These are phyloP conservation scores for Berberis vulgaris DNA, from an alignment of 164 flowering plant species.

Conservation along the genomic window DNA sequence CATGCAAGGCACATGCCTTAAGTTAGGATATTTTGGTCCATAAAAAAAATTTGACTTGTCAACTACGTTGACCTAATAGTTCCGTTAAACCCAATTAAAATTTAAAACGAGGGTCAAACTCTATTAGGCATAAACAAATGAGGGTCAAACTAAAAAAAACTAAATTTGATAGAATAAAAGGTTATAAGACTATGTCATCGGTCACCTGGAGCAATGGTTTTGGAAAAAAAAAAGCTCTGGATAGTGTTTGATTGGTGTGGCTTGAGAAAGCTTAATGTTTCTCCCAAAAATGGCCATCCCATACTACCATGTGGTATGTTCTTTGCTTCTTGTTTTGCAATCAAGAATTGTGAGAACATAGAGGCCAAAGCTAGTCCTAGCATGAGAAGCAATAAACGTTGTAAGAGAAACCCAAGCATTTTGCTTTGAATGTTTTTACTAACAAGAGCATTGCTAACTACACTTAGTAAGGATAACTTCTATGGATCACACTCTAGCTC, in stretches of 20 bases:
- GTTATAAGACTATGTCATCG: neutral
- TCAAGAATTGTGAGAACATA: slow-evolving; percentile 11
- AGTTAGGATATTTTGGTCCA: too few relatives aligned
- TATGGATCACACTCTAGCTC: neutral
- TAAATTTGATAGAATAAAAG: too few relatives aligned
- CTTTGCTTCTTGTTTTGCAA: slow-evolving; percentile 14
- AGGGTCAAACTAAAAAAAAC: too few relatives aligned
- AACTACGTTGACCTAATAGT: too few relatives aligned
- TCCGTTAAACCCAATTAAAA: too few relatives aligned
- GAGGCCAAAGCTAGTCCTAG: slow-evolving; percentile 18
- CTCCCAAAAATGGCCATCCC: slow-evolving; percentile 76
- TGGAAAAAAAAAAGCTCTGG: slow-evolving; percentile 38
- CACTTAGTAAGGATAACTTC: too few relatives aligned
- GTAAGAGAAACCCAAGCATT: slow-evolving; percentile 15
- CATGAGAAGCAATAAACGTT: slow-evolving; percentile 12
- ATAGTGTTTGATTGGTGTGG: slow-evolving; percentile 60
- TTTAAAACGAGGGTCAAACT: too few relatives aligned
- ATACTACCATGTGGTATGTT: slow-evolving; percentile 51
- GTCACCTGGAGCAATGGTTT: slow-evolving; percentile 52
- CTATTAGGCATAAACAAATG: too few relatives aligned
- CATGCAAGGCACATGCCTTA: too few relatives aligned
- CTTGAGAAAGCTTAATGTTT: slow-evolving; percentile 52
- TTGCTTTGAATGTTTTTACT: neutral
- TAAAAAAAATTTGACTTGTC: too few relatives aligned
- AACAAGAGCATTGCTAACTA: too few relatives aligned